Percentiles rank a stretch among this genome's conserved stretches.
Conservation (phyloP, 495 filamentous ascomycete species). For the Thermochaetoides thermophila region DNA sequence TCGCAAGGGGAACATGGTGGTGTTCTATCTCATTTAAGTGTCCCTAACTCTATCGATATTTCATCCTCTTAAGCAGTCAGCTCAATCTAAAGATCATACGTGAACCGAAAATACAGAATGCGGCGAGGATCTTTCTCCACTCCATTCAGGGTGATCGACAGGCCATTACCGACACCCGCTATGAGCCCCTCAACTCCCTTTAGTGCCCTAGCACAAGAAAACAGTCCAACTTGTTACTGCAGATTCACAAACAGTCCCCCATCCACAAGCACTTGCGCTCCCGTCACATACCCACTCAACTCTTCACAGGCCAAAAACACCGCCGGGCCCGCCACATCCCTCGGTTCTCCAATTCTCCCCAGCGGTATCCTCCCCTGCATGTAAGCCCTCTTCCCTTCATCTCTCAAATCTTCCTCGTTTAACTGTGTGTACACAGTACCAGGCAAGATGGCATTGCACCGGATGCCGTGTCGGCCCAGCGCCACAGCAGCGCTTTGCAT, state of each 20-base stretch:
- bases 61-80: too few species aligned
- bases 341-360: slow-evolving; percentile 52
- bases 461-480: slow-evolving; percentile 56
- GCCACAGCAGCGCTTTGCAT: slow-evolving; percentile 79
- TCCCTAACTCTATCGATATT: too few species aligned
- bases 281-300: slow-evolving; percentile 67
- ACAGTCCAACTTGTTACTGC: too few species aligned
- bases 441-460: slow-evolving; percentile 76
- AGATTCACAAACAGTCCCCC: slow-evolving; percentile 54
- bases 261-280: slow-evolving; percentile 74
- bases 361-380: slow-evolving; percentile 78
- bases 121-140: too few species aligned
- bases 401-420: slow-evolving; percentile 66
- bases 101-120: too few species aligned
- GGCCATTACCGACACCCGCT: too few species aligned
- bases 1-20: too few species aligned
- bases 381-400: slow-evolving; percentile 57
- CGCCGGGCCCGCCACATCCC: slow-evolving; percentile 66
- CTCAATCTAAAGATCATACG: too few species aligned
- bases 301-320: slow-evolving; percentile 73
- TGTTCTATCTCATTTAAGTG: too few species aligned
- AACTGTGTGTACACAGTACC: slow-evolving; percentile 78
- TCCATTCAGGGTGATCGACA: too few species aligned
- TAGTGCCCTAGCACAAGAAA: too few species aligned
- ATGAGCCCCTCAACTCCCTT: too few species aligned